Conservation (phyloP, 306 rosid genomes). For the Potentilla sterilis region DNA sequence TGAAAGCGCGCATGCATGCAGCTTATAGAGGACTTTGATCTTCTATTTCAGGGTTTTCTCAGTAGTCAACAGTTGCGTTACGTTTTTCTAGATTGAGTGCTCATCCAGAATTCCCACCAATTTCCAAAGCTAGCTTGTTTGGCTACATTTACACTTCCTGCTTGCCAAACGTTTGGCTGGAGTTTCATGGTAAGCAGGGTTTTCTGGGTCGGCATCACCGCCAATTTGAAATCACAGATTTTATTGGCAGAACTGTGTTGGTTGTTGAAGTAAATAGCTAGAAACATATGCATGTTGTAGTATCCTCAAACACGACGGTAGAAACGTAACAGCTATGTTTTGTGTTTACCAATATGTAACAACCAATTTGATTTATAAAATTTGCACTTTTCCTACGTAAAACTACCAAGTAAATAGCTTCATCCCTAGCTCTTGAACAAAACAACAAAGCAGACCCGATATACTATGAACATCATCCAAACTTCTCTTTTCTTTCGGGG, state of each 20-base stretch:
- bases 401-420: too few relatives aligned
- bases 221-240: neutral
- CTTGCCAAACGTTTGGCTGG: neutral
- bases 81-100: neutral
- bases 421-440: too few relatives aligned
- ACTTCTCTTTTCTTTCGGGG: neutral
- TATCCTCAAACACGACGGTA: neutral
- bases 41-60: neutral
- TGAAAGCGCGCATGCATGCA: neutral
- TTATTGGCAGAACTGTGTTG: neutral
- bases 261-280: neutral
- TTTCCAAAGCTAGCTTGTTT: neutral
- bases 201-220: neutral
- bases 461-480: neutral
- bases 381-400: too few relatives aligned
- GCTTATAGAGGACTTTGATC: neutral
- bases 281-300: neutral
- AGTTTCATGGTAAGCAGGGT: neutral
- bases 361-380: too few relatives aligned
- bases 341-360: too few relatives aligned
- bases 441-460: neutral
- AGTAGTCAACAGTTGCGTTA: neutral
- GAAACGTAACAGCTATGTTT: too few relatives aligned
- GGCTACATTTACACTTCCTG: neutral
- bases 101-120: conserved; percentile 7